phyloP scores from a whole-genome alignment of 139 green algal species.

The Chlorella sorokiniana region DNA sequence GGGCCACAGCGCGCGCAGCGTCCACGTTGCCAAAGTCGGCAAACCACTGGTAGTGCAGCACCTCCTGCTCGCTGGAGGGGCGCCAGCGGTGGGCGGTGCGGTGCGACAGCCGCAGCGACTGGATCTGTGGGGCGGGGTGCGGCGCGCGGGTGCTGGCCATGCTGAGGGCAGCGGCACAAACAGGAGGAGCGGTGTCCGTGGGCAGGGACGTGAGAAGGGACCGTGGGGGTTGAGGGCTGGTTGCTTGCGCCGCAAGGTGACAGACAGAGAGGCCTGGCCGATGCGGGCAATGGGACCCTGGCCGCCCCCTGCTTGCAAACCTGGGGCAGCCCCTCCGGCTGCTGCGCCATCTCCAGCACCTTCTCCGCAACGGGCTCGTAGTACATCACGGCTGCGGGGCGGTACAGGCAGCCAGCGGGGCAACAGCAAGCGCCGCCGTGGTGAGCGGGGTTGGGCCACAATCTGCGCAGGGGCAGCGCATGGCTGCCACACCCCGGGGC shows the following conservation, averaged over 20 bases:
- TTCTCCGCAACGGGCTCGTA: slow-evolving; percentile 80
- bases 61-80: slow-evolving; percentile 48
- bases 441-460: neutral
- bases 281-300: no score
- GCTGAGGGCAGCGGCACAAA: neutral
- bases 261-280: no score
- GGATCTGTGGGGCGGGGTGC: neutral
- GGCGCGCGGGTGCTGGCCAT: neutral
- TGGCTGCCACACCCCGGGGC: no score
- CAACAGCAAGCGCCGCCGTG: neutral
- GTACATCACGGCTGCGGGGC: slow-evolving; percentile 68
- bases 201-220: neutral
- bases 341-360: slow-evolving; percentile 40
- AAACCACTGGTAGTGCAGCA: slow-evolving; percentile 83
- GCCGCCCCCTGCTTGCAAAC: slow-evolving; percentile 1
- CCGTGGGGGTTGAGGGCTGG: neutral
- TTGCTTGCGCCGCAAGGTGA: no score
- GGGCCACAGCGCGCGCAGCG: slow-evolving; percentile 77
- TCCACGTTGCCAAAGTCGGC: slow-evolving; percentile 89
- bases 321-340: slow-evolving; percentile 34
- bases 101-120: slow-evolving; percentile 8
- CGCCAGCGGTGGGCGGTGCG: slow-evolving; percentile 17
- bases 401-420: neutral
- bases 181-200: neutral
- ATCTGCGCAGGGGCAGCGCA: neutral